Evolutionary conservation across 208 protist species (phyloP).

Genomic region (Acanthamoeba royreba): DNA sequence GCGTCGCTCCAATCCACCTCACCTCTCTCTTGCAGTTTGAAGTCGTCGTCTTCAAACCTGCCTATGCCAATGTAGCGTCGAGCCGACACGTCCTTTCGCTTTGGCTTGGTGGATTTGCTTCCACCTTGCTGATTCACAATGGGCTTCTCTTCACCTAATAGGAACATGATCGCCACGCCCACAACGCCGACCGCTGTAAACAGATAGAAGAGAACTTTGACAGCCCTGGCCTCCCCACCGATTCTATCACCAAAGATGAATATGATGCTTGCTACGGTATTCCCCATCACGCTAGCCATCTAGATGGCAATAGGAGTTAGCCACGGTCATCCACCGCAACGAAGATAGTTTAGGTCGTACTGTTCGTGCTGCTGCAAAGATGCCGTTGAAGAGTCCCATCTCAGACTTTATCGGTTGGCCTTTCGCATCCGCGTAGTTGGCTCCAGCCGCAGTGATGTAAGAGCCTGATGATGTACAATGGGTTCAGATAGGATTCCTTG

Average conservation of each 20-base stretch:
- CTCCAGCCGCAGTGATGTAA: not conserved
- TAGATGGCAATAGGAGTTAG: too few relatives aligned
- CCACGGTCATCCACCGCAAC: too few relatives aligned
- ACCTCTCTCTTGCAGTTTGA: not conserved
- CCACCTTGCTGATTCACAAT: too few relatives aligned
- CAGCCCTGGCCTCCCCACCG: not conserved
- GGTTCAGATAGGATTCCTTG: not conserved
- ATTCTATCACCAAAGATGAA: not conserved
- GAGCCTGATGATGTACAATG: not conserved
- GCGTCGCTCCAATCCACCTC: too few relatives aligned
- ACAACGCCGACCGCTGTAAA: not conserved
- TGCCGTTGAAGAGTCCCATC: conserved; percentile 41
- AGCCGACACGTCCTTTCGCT: too few relatives aligned
- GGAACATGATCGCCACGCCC: not conserved
- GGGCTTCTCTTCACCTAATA: not conserved
- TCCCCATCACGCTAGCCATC: not conserved
- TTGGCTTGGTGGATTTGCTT: too few relatives aligned
- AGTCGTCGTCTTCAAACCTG: too few relatives aligned
- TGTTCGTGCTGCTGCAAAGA: not conserved
- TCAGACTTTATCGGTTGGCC: not conserved
- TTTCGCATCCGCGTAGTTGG: not conserved
- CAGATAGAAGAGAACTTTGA: not conserved
- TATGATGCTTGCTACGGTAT: not conserved
- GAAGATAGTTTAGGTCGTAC: too few relatives aligned
- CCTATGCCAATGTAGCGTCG: too few relatives aligned